Percentiles rank a stretch among this genome's conserved stretches.
Conservation (phyloP, 73 alveolate species). For the Uronychia setigera region DNA sequence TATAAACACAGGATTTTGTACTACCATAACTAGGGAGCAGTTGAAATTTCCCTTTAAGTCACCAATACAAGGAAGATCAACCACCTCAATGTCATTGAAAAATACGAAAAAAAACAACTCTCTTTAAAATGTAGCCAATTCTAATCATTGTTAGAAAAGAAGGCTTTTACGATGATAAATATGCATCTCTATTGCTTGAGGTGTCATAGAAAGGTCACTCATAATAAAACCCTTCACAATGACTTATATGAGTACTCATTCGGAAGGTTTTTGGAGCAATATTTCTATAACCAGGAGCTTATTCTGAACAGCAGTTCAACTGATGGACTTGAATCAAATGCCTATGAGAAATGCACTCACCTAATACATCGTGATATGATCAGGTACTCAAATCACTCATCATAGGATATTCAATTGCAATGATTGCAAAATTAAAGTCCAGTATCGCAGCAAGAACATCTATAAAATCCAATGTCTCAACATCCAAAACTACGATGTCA, state of each 20-base stretch:
- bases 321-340: no score
- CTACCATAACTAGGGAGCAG: background rate
- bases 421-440: background rate
- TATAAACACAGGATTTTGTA: background rate
- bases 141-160: background rate
- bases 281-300: constrained; percentile 16
- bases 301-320: background rate
- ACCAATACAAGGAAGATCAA: background rate
- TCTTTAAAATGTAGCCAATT: background rate
- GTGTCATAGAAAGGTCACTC: background rate
- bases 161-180: background rate
- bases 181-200: background rate
- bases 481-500: background rate
- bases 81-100: background rate
- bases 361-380: background rate
- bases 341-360: background rate
- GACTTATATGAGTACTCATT: constrained; percentile 26
- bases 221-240: background rate
- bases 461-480: background rate
- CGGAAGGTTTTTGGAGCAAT: constrained; percentile 21
- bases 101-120: background rate
- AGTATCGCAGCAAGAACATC: background rate
- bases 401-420: background rate
- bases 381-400: background rate
- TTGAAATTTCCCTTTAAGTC: background rate